A percentile compares a stretch with the other conserved stretches of the same genome.
Evolutionary conservation across 129 eudicot genomes (phyloP).

Genomic region (Centrapalus pauciflorus): DNA sequence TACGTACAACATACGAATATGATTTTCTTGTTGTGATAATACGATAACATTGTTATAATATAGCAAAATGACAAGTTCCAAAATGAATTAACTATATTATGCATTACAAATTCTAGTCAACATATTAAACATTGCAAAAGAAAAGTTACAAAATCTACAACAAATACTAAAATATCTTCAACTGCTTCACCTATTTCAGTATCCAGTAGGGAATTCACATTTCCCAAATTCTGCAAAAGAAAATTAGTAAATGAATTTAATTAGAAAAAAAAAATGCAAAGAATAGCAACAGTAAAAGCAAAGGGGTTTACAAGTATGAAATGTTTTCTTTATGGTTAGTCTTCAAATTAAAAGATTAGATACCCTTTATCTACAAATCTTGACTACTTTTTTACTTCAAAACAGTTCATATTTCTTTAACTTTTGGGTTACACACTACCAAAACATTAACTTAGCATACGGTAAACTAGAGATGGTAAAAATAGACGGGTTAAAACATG

Average conservation of each 20-base stretch:
- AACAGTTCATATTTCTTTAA: neutral
- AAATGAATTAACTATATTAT: slow-evolving; percentile 21
- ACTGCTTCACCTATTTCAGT: slow-evolving; percentile 15
- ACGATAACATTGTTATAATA: neutral
- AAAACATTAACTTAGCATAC: too few relatives aligned
- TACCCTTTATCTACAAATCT: slow-evolving; percentile 4
- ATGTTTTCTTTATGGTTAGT: slow-evolving; percentile 14
- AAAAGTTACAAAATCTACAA: slow-evolving; percentile 30
- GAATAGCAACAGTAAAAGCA: neutral
- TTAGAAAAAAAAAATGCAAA: slow-evolving; percentile 2
- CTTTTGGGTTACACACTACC: too few relatives aligned
- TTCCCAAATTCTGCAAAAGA: slow-evolving; percentile 72
- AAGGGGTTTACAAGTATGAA: neutral
- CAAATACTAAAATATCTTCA: slow-evolving; percentile 9
- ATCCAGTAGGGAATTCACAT: slow-evolving; percentile 69
- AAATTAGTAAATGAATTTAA: neutral
- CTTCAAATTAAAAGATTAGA: slow-evolving; percentile 2
- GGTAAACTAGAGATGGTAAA: too few relatives aligned
- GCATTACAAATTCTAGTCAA: slow-evolving; percentile 14
- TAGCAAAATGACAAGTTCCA: slow-evolving; percentile 4
- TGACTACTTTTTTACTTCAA: slow-evolving; percentile 22
- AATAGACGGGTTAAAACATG: too few relatives aligned
- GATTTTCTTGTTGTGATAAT: too few relatives aligned
- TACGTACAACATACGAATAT: too few relatives aligned
- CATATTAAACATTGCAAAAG: neutral